Base-by-base conservation (phyloP, 805 yeast species). In the Metschnikowia continentalis region DNA sequence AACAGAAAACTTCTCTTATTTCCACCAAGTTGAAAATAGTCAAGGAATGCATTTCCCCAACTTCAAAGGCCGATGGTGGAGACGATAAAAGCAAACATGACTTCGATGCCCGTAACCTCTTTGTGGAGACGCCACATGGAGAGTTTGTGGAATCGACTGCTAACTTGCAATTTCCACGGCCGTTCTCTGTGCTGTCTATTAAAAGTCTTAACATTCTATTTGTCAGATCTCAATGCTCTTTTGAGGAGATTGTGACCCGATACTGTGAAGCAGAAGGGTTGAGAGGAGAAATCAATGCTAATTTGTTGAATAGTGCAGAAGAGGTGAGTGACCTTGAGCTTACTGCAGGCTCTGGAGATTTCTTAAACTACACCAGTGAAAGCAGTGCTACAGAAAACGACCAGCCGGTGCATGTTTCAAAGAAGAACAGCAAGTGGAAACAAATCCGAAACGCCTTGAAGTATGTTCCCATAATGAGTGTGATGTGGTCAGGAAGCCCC, bases 401-500 rank as follows among this genome's bases (percentile, higher is more conserved):
- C n/a, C 23, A n/a, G 32, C 38, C 46, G 8, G 38, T 42, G n/a
- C 46, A 42, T n/a, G 46, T 33, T 3, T 32, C 46, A 20, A 36
- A 26, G 3, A 56, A 58, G 40, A 56, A 53, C 13, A 51, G 57
- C 30, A 54, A 47, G 15, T 23, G 49, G 22, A 41, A 41, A 15
- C 49, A 48, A n/a, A 11, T 55, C 23, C 54, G 46, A 20, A 46
- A 40, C 61, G 65, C 66, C 48, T 52, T 71, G 20, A 69, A 68
- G 43, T 65, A 67, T 0, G 56, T 73, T 11, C 61, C 73, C 1
- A 61, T 58, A 26, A 66, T 67, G 32, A 58, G 66, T 6, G 64
- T 59, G 26, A 61, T 69, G 80, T 83, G 88, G 86, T 67, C 73
- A 10, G 79, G 88, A 0, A 71, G 74, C 30, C 84, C 88, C 0